These are phyloP conservation scores for Kluyveromyces aestuarii DNA, from an alignment of 805 yeast species.

Conservation along the genomic window DNA sequence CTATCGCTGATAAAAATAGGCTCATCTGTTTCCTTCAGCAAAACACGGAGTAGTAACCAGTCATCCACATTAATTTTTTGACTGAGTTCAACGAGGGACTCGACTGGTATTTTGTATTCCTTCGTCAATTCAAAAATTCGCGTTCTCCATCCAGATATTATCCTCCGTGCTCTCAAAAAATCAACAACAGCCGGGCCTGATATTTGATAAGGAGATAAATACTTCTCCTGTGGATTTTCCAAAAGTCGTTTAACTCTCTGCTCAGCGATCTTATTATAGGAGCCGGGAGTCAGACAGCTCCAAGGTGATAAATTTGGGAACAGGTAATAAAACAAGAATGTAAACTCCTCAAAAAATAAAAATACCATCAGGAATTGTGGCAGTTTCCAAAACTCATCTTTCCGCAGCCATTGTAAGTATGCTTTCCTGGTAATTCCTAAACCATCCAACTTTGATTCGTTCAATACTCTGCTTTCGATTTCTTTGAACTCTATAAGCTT, in stretches of 20 bases:
- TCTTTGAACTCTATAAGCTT: slow-evolving; percentile 21
- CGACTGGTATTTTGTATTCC: slow-evolving; percentile 30
- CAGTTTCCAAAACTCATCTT: slow-evolving; percentile 38
- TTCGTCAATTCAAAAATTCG: slow-evolving; percentile 31
- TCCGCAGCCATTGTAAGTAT: slow-evolving; percentile 38
- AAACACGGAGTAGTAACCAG: slow-evolving; percentile 17
- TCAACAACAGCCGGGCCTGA: slow-evolving; percentile 29
- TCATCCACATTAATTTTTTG: slow-evolving; percentile 35
- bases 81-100: slow-evolving; percentile 41
- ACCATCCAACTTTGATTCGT: slow-evolving; percentile 12
- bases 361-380: slow-evolving; percentile 44
- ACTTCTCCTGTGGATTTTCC: slow-evolving; percentile 8
- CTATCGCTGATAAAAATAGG: slow-evolving; percentile 30
- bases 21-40: slow-evolving; percentile 5
- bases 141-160: slow-evolving; percentile 33
- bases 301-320: slow-evolving; percentile 50
- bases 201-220: slow-evolving; percentile 41
- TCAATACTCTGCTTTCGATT: slow-evolving; percentile 21
- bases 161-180: slow-evolving; percentile 32
- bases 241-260: slow-evolving; percentile 16
- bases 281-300: slow-evolving; percentile 46
- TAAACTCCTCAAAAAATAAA: slow-evolving; percentile 42
- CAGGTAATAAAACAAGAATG: slow-evolving; percentile 43
- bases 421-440: slow-evolving; percentile 38
- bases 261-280: slow-evolving; percentile 23